phyloP scores from a whole-genome alignment of 805 yeast species.

The Metschnikowia kofuensis region DNA sequence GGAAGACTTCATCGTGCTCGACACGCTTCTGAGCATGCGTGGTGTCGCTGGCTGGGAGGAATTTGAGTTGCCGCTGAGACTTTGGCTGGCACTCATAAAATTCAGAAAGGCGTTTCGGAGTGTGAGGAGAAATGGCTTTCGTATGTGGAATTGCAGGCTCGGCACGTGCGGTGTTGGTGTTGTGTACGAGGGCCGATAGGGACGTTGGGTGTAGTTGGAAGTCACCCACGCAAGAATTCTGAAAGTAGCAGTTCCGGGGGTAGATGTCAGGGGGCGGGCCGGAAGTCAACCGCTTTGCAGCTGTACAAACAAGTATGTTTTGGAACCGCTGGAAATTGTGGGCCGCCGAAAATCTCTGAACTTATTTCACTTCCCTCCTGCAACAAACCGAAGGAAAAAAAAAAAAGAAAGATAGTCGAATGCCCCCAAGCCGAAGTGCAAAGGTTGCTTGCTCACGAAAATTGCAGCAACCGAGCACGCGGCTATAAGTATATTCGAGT shows the following conservation, averaged over 20 bases:
- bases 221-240: background rate
- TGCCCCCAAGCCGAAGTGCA: no score
- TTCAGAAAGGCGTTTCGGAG: background rate
- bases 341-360: no score
- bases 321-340: no score
- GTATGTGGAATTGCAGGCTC: background rate
- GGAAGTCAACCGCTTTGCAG: background rate
- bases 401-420: no score
- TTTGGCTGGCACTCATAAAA: slow-evolving; percentile 3
- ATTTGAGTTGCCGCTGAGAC: background rate
- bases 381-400: no score
- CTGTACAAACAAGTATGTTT: background rate
- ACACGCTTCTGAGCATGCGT: slow-evolving; percentile 59
- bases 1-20: slow-evolving; percentile 9
- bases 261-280: background rate
- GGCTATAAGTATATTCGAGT: background rate
- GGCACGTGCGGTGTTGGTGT: background rate
- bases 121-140: background rate
- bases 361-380: no score
- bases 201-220: background rate
- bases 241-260: background rate
- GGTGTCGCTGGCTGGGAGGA: slow-evolving; percentile 58
- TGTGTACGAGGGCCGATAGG: background rate
- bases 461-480: background rate
- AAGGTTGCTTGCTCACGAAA: no score